phyloP scores from a whole-genome alignment of 225 moss, liverwort and hornwort genomes.

The Bryoerythrophyllum caledonicum region DNA sequence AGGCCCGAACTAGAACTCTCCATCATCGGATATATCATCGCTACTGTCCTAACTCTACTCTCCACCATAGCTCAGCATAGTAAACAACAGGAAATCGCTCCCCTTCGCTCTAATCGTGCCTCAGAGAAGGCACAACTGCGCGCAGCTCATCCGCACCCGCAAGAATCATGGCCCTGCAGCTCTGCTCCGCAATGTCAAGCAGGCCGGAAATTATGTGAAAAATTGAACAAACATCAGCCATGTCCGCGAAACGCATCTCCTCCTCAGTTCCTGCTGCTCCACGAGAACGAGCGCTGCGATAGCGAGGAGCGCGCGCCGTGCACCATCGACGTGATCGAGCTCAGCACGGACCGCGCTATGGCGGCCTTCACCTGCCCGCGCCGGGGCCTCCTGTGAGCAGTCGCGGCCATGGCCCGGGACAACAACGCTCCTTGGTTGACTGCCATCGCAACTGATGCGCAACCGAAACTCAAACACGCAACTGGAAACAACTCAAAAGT shows the following conservation, averaged over 20 bases:
- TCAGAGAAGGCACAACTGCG: too few relatives aligned
- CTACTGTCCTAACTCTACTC: slow-evolving; percentile 12
- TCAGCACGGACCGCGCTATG: slow-evolving; percentile 38
- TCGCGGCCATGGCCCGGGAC: too few relatives aligned
- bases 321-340: slow-evolving; percentile 29
- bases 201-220: too few relatives aligned
- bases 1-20: slow-evolving; percentile 23
- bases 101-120: background rate
- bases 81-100: too few relatives aligned
- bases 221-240: background rate
- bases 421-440: too few relatives aligned
- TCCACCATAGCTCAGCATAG: background rate
- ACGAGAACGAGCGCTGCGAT: slow-evolving; percentile 26
- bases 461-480: too few relatives aligned
- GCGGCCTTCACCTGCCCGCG: slow-evolving; percentile 53
- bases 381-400: too few relatives aligned
- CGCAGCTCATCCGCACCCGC: too few relatives aligned
- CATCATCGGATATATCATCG: slow-evolving; percentile 21
- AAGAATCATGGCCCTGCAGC: too few relatives aligned
- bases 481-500: too few relatives aligned
- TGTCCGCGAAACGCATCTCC: background rate
- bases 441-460: too few relatives aligned
- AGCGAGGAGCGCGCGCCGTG: slow-evolving; percentile 31
- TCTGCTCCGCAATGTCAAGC: background rate
- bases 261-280: slow-evolving; percentile 39